Evolutionary conservation across 2,329 filamentous ascomycete genomes (phyloP), one percentile per base, ranked within the genome.

Genomic region (Phyllosticta ampelicida): DNA sequence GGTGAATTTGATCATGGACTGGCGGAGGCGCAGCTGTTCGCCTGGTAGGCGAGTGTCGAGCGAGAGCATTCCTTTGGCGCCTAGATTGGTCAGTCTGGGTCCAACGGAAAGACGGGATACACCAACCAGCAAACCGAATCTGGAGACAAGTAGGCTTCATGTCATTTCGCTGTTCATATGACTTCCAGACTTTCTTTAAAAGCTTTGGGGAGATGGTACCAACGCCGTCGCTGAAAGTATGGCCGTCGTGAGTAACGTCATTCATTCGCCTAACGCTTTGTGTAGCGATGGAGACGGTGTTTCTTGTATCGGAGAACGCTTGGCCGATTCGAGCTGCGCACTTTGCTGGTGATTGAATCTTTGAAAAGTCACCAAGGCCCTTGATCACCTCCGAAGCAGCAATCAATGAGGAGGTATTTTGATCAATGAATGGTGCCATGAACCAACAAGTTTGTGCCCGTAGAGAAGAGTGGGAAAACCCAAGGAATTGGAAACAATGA

Each of bases 391-490:
- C 65, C 16, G 66, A 60, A 2, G 76, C 73, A 50, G 69, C 62
- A 29, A 72, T 63, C 36, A n/a, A 26, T 8, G 16, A 44, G 4
- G 3, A 71, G 49, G 2, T 60, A 62, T 3, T 68, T 4, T 71
- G 55, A 5, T 65, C 60, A 10, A 66, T 59, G 57, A 82, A 80
- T 1, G 77, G 74, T 1, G 78, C 73, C 74, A 80, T 78, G 67
- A 81, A 83, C 87, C 87, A 90, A 36, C 81, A 84, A 0, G 85
- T 84, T 60, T 89, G 86, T 0, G 83, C 78, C 11, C 88, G 78
- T 3, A 92, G 76, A 0, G 87, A 90, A 0, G 87, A 92, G 68
- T 91, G 86, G 0, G 87, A 90, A 68, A 90, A 92, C 0, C 88
- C 88, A 0, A 92, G 75, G 65, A 91, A 92, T 0, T 72, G 70